Conservation (phyloP, 1,284 basidiomycete genomes). For the Cryptococcus sp. region DNA sequence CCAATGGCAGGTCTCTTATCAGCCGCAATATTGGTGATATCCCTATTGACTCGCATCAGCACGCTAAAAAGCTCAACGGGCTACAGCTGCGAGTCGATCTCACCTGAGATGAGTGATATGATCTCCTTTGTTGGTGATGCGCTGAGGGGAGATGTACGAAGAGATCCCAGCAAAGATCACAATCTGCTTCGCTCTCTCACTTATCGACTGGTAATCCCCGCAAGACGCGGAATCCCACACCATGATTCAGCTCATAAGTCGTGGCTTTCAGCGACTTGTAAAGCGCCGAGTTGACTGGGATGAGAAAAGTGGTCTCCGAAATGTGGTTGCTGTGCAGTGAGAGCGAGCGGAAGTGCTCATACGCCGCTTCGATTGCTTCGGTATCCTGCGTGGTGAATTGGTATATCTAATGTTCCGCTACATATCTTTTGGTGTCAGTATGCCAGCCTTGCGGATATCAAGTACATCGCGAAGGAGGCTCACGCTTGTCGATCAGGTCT, state of each 20-base stretch:
- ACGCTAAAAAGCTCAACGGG: neutral
- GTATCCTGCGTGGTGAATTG: conserved; percentile 25
- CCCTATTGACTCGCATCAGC: conserved; percentile 7
- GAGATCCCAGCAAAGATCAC: conserved; percentile 30
- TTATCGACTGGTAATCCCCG: conserved; percentile 31
- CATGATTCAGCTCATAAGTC: conserved; percentile 21
- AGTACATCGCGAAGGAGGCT: conserved; percentile 8
- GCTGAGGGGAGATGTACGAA: conserved; percentile 16
- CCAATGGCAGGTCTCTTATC: conserved; percentile 32
- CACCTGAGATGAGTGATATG: conserved; percentile 29
- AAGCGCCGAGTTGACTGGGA: conserved; percentile 19
- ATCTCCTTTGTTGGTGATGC: conserved; percentile 21
- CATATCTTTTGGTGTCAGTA: neutral
- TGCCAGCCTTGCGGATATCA: no score
- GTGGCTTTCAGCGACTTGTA: conserved; percentile 16
- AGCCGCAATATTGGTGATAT: conserved; percentile 28
- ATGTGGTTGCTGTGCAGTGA: conserved; percentile 22
- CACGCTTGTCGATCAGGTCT: conserved; percentile 28
- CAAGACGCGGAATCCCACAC: conserved; percentile 29
- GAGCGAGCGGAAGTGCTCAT: conserved; percentile 29
- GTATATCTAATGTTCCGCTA: conserved; percentile 33
- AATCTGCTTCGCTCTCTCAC: conserved; percentile 29
- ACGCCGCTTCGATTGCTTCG: conserved; percentile 18
- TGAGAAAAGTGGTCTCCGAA: conserved; percentile 24
- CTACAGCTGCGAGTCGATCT: neutral